These are phyloP conservation scores for Solanum phureja DNA, from an alignment of 257 asterid genomes.

Conservation along the genomic window DNA sequence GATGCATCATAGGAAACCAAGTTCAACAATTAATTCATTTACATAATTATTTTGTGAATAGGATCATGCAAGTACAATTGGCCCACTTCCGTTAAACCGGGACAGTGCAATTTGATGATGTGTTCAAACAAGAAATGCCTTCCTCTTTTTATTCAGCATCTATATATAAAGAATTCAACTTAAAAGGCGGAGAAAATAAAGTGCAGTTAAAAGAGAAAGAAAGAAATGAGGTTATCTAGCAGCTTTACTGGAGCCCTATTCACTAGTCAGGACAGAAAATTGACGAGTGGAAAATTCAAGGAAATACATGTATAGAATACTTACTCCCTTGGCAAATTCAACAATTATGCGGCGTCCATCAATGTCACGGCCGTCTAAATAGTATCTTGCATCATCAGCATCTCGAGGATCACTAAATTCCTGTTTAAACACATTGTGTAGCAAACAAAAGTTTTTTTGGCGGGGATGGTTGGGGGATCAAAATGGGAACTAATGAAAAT, in stretches of 20 bases:
- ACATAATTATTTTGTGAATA: background rate
- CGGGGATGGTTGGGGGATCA: background rate
- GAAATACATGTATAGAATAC: slow-evolving; percentile 6
- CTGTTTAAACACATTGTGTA: slow-evolving; percentile 26
- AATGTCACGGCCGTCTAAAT: slow-evolving; percentile 79
- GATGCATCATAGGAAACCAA: background rate
- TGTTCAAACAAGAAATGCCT: background rate
- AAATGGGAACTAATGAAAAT: background rate
- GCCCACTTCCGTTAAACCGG: background rate
- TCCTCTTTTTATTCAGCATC: background rate
- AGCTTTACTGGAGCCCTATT: background rate
- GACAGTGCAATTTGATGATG: background rate
- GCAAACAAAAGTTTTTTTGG: slow-evolving; percentile 6
- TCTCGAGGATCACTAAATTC: slow-evolving; percentile 93
- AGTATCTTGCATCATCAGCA: slow-evolving; percentile 92
- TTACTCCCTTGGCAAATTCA: slow-evolving; percentile 92
- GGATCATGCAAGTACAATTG: background rate
- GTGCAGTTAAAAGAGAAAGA: background rate
- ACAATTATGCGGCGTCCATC: slow-evolving; percentile 92
- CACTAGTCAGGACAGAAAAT: background rate
- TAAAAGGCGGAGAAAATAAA: background rate
- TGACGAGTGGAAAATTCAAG: background rate
- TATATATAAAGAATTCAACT: background rate
- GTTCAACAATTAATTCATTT: background rate
- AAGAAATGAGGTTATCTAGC: background rate